A percentile compares a stretch with the other conserved stretches of the same genome.
Evolutionary conservation across 2,329 filamentous ascomycete species (phyloP).

Genomic region (Fusarium mundagurra): DNA sequence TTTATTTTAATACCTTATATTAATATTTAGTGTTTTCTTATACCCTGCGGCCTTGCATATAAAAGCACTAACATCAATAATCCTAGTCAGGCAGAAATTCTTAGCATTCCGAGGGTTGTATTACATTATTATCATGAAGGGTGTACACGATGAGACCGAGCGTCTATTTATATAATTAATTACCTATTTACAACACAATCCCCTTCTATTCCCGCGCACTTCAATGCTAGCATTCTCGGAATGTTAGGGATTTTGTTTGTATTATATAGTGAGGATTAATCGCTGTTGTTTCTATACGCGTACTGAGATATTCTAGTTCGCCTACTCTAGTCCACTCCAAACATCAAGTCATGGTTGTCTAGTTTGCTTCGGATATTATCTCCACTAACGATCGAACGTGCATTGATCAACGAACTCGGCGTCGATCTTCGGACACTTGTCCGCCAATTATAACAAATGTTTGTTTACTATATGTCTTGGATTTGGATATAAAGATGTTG

Average conservation of each 20-base stretch:
- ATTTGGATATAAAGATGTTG: neutral
- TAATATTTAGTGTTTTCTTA: too few species aligned
- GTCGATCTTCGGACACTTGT: neutral
- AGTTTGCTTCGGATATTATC: conserved; percentile 2
- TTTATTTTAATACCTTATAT: too few species aligned
- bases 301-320: neutral
- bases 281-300: neutral
- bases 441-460: conserved; percentile 1
- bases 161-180: neutral
- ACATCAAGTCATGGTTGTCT: conserved; percentile 1
- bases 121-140: neutral
- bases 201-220: neutral
- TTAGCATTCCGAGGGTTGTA: neutral
- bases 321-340: neutral
- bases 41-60: neutral
- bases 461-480: neutral
- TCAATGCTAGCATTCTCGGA: neutral
- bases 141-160: fast-evolving
- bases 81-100: neutral
- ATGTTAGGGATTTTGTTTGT: neutral
- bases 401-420: conserved; percentile 11
- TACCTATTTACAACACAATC: neutral
- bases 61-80: fast-evolving
- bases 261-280: neutral
- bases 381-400: conserved; percentile 3